Evolutionary conservation across 345 rosid genomes (phyloP).

Genomic region (Raphanus raphanistrum): DNA sequence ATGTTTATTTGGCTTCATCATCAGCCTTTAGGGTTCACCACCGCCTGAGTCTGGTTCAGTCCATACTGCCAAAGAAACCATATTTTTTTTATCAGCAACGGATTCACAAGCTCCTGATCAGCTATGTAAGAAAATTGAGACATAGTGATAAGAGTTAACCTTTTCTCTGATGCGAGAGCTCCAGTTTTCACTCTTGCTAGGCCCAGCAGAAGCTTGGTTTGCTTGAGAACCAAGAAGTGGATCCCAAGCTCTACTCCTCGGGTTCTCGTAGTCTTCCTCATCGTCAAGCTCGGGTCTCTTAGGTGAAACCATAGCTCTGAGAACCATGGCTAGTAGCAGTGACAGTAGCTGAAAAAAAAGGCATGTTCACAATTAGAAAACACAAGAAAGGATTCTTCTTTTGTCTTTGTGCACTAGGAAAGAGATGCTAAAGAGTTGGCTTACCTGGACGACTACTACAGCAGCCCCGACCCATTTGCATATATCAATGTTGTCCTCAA

Average conservation of each 20-base stretch:
- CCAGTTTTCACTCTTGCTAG: constrained; percentile 54
- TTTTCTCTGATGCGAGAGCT: constrained; percentile 78
- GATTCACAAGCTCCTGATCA: background rate
- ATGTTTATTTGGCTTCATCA: constrained; percentile 17
- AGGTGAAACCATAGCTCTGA: constrained; percentile 71
- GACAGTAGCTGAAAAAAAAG: constrained; percentile 52
- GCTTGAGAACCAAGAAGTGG: constrained; percentile 71
- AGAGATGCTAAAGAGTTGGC: no score
- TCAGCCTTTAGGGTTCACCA: constrained; percentile 34
- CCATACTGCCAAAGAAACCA: constrained; percentile 28
- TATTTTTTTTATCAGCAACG: background rate
- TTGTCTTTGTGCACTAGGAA: no score
- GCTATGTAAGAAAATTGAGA: background rate
- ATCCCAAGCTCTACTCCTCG: constrained; percentile 58
- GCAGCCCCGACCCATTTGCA: constrained; percentile 87
- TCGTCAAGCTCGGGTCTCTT: constrained; percentile 50
- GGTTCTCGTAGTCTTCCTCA: constrained; percentile 65
- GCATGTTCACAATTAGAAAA: background rate
- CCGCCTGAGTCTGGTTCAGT: constrained; percentile 28
- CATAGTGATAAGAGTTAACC: constrained; percentile 42
- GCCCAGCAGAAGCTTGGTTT: constrained; percentile 58
- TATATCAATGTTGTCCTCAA: constrained; percentile 64
- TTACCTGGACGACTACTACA: constrained; percentile 73
- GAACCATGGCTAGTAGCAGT: constrained; percentile 63
- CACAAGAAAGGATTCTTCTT: background rate